These are phyloP conservation scores for Colletotrichum tropicale DNA, from an alignment of 2,329 filamentous ascomycete genomes.

Conservation along the genomic window DNA sequence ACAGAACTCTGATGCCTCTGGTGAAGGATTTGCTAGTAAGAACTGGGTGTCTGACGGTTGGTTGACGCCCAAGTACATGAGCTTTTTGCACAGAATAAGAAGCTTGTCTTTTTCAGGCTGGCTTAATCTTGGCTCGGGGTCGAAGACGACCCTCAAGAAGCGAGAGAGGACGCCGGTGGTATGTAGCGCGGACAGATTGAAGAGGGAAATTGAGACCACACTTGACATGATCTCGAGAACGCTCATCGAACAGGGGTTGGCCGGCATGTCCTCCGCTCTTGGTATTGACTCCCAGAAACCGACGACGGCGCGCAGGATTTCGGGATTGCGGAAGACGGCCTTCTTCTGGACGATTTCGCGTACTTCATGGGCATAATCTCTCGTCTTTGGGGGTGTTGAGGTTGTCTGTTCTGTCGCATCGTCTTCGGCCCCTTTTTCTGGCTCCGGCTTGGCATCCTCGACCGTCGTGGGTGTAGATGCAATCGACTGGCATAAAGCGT, in stretches of 20 bases:
- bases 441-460: constrained; percentile 26
- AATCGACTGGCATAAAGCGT: constrained; percentile 67
- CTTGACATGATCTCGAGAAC: constrained; percentile 68
- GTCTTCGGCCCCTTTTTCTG: constrained; percentile 26
- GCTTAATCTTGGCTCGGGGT: constrained; percentile 52
- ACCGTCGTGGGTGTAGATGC: constrained; percentile 23
- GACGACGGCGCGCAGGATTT: constrained; percentile 66
- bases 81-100: constrained; percentile 68
- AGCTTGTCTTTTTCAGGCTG: constrained; percentile 63
- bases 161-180: constrained; percentile 72
- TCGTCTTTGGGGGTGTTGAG: background rate
- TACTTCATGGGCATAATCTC: constrained; percentile 41
- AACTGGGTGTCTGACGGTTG: constrained; percentile 83
- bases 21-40: constrained; percentile 61
- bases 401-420: background rate
- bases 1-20: constrained; percentile 69
- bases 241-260: constrained; percentile 63
- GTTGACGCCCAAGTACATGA: constrained; percentile 79
- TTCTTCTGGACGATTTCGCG: constrained; percentile 53
- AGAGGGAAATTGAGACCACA: constrained; percentile 64
- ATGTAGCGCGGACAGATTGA: constrained; percentile 75
- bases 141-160: constrained; percentile 68
- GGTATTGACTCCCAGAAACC: constrained; percentile 69
- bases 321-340: constrained; percentile 62
- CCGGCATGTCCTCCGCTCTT: constrained; percentile 43